Evolutionary conservation across 2,329 filamentous ascomycete species (phyloP).

Genomic region (Penicillium sp.): DNA sequence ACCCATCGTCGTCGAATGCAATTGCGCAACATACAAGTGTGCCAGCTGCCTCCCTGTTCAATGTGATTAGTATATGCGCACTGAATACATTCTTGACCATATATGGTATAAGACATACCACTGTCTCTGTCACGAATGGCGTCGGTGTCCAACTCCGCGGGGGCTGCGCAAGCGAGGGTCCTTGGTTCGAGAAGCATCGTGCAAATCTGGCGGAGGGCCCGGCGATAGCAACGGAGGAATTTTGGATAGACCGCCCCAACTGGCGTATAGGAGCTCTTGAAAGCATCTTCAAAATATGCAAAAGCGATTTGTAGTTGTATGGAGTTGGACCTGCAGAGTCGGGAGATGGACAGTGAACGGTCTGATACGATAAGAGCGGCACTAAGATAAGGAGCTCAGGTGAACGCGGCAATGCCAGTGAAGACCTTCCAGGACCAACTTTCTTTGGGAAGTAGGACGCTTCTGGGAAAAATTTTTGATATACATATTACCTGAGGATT

Average conservation of each 20-base stretch:
- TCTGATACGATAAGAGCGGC: conserved; percentile 13
- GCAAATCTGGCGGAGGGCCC: conserved; percentile 5
- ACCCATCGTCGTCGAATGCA: conserved; percentile 19
- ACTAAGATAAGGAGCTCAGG: conserved; percentile 16
- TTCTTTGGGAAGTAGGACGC: not conserved
- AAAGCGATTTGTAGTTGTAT: not conserved
- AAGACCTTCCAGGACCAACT: not conserved
- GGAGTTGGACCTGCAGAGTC: conserved; percentile 2
- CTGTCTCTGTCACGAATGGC: conserved; percentile 54
- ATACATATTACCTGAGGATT: not conserved
- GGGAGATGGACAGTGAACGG: conserved; percentile 4
- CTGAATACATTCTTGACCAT: not conserved
- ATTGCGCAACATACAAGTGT: conserved; percentile 61
- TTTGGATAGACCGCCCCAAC: conserved; percentile 18
- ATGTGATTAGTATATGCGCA: conserved; percentile 17
- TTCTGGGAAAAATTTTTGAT: not conserved
- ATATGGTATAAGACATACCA: conserved; percentile 43
- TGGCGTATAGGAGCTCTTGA: conserved; percentile 19
- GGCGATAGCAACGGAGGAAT: conserved; percentile 3
- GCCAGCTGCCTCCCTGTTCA: conserved; percentile 67
- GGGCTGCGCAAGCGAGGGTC: conserved; percentile 27
- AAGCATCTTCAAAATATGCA: conserved; percentile 21
- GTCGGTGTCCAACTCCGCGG: conserved; percentile 50
- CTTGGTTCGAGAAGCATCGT: conserved; percentile 31
- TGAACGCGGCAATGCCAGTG: not conserved